Percentiles rank a stretch among this genome's conserved stretches.
Evolutionary conservation across 441 rosid genomes (phyloP).

Genomic region (Corymbia citriodora): DNA sequence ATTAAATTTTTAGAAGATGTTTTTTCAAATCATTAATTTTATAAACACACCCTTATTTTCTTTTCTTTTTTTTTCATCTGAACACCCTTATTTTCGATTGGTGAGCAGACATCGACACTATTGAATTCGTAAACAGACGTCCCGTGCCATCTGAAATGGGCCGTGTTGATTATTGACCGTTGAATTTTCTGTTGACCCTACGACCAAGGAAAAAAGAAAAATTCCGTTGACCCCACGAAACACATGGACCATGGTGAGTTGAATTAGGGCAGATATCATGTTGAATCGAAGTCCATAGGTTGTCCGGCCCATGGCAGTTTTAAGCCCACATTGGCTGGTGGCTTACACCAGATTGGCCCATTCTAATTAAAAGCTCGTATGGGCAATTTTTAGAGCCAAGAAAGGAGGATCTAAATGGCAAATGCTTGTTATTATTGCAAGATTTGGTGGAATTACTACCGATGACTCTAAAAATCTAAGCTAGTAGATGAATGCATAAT

Average conservation of each 20-base stretch:
- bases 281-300: background rate
- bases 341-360: background rate
- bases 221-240: background rate
- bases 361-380: background rate
- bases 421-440: background rate
- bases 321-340: background rate
- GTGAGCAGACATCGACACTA: background rate
- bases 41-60: background rate
- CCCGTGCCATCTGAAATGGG: background rate
- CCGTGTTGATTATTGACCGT: background rate
- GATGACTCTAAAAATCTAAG: too few species aligned
- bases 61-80: too few species aligned
- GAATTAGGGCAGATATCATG: background rate
- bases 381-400: background rate
- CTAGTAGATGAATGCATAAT: too few species aligned
- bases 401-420: background rate
- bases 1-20: accelerated
- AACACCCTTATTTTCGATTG: background rate
- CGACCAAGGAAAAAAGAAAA: too few species aligned
- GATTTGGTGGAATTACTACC: background rate
- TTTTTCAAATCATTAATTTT: background rate
- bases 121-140: background rate
- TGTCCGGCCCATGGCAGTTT: background rate
- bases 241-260: background rate
- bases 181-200: background rate